A percentile compares a stretch with the other conserved stretches of the same genome.
These are phyloP conservation scores for Kodamaea plutei DNA, from an alignment of 1,139 yeast species.

Conservation along the genomic window DNA sequence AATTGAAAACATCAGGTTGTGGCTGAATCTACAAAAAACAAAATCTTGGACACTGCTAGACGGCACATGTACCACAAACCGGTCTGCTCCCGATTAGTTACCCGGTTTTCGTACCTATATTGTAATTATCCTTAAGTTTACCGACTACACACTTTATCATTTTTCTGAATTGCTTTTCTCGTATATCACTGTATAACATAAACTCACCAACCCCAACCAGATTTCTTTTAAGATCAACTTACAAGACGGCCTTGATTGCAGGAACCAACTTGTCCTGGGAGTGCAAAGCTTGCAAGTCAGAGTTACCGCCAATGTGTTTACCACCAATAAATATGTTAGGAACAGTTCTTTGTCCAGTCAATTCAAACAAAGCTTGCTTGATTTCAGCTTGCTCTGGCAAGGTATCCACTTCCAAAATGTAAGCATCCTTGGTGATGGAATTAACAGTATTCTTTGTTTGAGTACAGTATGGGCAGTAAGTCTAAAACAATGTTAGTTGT, in stretches of 20 bases:
- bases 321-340: slow-evolving; percentile 90
- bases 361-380: slow-evolving; percentile 70
- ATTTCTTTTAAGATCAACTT: slow-evolving; percentile 6
- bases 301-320: slow-evolving; percentile 91
- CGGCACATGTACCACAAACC: too few species aligned
- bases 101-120: too few species aligned
- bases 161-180: too few species aligned
- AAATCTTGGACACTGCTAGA: too few species aligned
- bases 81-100: too few species aligned
- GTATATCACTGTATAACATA: too few species aligned
- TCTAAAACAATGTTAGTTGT: slow-evolving; percentile 19
- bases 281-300: slow-evolving; percentile 68
- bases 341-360: slow-evolving; percentile 89
- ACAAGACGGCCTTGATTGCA: slow-evolving; percentile 25
- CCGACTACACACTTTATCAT: too few species aligned
- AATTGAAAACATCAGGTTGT: too few species aligned
- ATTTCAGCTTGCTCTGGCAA: slow-evolving; percentile 44
- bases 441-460: slow-evolving; percentile 58
- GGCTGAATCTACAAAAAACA: too few species aligned
- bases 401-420: slow-evolving; percentile 62
- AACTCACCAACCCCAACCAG: too few species aligned
- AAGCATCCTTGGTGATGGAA: slow-evolving; percentile 50
- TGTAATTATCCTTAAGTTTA: too few species aligned
- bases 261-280: slow-evolving; percentile 20
- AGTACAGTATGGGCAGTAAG: slow-evolving; percentile 68